Conservation (phyloP, 129 eudicot genomes). For the Chrysanthemum lavandulifolium region DNA sequence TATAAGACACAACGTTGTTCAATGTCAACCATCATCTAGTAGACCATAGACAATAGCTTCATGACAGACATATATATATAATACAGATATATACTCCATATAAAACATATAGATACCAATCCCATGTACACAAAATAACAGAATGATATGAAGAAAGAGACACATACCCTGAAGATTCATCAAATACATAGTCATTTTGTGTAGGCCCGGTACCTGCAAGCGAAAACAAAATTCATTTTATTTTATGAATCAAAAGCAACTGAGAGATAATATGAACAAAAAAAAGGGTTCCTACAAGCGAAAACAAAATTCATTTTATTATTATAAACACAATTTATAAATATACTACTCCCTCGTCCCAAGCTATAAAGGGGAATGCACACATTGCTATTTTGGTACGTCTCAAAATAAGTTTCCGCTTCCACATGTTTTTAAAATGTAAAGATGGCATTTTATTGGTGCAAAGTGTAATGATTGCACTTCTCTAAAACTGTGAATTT, state of each 20-base stretch:
- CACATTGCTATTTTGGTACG: no score
- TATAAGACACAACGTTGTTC: background rate
- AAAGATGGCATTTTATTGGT: no score
- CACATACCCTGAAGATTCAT: slow-evolving; percentile 84
- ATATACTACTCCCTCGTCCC: no score
- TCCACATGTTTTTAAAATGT: no score
- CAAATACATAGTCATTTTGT: slow-evolving; percentile 68
- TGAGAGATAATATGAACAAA: background rate
- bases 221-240: slow-evolving; percentile 5
- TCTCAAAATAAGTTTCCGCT: no score
- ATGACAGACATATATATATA: background rate
- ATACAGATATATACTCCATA: no score
- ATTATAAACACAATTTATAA: no score
- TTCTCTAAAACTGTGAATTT: no score
- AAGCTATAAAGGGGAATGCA: no score
- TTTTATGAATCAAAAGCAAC: background rate
- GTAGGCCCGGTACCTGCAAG: slow-evolving; percentile 51
- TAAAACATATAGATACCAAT: slow-evolving; percentile 13
- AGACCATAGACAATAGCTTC: background rate
- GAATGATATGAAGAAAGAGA: background rate
- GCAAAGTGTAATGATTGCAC: no score
- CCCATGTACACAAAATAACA: background rate
- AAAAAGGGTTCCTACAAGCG: background rate
- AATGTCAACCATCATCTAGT: background rate
- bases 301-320: no score